Conservation (phyloP, 257 asterid genomes). For the Capsicum pubescens region DNA sequence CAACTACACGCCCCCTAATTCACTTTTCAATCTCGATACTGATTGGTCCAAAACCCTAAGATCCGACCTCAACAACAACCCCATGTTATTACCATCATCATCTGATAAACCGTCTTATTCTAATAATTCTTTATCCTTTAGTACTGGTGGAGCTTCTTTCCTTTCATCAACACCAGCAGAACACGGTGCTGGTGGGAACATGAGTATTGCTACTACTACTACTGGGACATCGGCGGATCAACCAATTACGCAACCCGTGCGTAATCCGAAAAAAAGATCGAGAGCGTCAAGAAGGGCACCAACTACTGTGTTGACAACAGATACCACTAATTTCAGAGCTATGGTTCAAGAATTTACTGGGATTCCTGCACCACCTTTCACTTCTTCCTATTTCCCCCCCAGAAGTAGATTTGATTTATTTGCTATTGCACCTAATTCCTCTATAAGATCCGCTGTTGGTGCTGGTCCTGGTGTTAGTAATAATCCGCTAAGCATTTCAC, state of each 20-base stretch:
- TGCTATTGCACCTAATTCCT: slow-evolving; percentile 35
- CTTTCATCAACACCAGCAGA: neutral
- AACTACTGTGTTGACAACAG: slow-evolving; percentile 82
- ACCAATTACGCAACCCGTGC: slow-evolving; percentile 18
- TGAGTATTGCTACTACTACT: neutral
- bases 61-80: slow-evolving; percentile 41
- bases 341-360: slow-evolving; percentile 97
- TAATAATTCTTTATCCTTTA: slow-evolving; percentile 10
- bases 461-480: neutral
- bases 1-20: neutral
- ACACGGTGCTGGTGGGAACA: neutral
- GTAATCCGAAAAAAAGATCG: slow-evolving; percentile 72
- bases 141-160: neutral
- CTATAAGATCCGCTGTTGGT: slow-evolving; percentile 39
- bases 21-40: slow-evolving; percentile 42
- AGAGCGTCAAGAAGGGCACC: slow-evolving; percentile 95
- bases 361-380: slow-evolving; percentile 78
- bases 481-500: slow-evolving; percentile 35
- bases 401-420: slow-evolving; percentile 59
- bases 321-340: slow-evolving; percentile 82
- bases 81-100: slow-evolving; percentile 29
- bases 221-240: slow-evolving; percentile 20
- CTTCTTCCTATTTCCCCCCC: slow-evolving; percentile 39
- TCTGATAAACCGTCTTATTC: slow-evolving; percentile 28
- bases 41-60: slow-evolving; percentile 50